Evolutionary conservation across 768 basidiomycete genomes (phyloP), one percentile per base, ranked within the genome.

Genomic region (Trametes maxima): DNA sequence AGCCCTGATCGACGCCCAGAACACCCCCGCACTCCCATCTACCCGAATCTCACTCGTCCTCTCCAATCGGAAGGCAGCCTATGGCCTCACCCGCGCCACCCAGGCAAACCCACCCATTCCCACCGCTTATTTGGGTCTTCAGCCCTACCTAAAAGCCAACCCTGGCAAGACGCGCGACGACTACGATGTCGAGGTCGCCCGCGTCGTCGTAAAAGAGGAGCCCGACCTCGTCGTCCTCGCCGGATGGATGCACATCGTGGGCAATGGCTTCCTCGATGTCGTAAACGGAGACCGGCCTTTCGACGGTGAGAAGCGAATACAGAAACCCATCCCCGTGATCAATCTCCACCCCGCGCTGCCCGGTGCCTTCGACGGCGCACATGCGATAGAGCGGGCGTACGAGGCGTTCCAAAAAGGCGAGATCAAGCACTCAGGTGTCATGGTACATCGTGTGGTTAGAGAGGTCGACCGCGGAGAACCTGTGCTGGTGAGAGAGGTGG

Each of bases 241-340:
- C 0, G 97, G 97, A 0, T 99, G 94, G 93, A 98, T 99, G 96
- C 95, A 98, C 69, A 92, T 98, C 68, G 81, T 98, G 60, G 86
- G 88, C 59, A 88, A 92, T 54, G 78, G 77, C 0, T 98, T 98
- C 73, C 74, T 98, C 60, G 84, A 92, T 19, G 79, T 85, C 35
- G 72, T 92, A 52, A 78, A 80, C 49, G 82, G 83, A 7, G 68
- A 74, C 17, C 72, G 72, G 54, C 65, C 66, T 0, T 67, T 76
- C 36, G 73, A 73, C 1, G 79, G 74, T 8, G 77, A 75, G 48
- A 74, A 75, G 54, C 59, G 64, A 24, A 57, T 56, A n/a, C 60
- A 60, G 19, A 70, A 63, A 37, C 73, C 78, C 1, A 83, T 96
- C 2, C 88, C 93, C 0, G 91, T 97, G 63, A 96, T 99, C 78